Percentiles rank a stretch among this genome's conserved stretches.
Evolutionary conservation across 495 filamentous ascomycete species (phyloP).

Genomic region (Delitschia confertaspora): DNA sequence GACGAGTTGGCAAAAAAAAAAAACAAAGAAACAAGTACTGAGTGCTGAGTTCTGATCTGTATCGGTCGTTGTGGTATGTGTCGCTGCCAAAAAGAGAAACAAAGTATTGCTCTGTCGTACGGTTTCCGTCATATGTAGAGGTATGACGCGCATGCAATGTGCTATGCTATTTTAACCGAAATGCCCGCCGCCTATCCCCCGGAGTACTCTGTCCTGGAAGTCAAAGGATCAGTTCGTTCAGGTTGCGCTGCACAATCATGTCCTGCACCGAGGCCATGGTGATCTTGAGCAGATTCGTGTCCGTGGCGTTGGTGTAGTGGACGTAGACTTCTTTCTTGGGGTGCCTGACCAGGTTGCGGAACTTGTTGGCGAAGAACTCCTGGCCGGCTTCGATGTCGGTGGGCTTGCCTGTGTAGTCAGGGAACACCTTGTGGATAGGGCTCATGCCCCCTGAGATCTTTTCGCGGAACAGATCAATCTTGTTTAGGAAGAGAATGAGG

Average conservation of each 20-base stretch:
- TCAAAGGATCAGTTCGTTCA: constrained; percentile 91
- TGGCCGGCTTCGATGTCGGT: constrained; percentile 35
- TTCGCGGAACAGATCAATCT: constrained; percentile 99
- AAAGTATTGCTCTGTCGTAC: no score
- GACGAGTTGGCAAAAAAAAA: no score
- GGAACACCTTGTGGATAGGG: constrained; percentile 99
- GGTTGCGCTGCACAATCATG: constrained; percentile 98
- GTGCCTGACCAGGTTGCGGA: constrained; percentile 70
- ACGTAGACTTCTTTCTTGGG: constrained; percentile 99
- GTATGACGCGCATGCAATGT: no score
- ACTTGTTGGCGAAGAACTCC: constrained; percentile 32
- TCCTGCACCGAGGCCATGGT: constrained; percentile 97
- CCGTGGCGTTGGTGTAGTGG: constrained; percentile 97
- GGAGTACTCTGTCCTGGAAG: constrained; percentile 10
- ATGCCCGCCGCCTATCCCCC: no score
- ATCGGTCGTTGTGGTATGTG: no score
- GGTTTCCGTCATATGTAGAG: no score
- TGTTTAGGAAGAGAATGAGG: constrained; percentile 99
- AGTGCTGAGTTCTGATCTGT: no score
- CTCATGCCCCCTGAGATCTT: constrained; percentile 79
- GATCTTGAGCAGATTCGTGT: constrained; percentile 91
- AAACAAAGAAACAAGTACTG: no score
- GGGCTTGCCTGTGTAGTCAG: constrained; percentile 75
- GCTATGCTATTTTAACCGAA: no score
- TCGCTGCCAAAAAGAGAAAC: no score